Evolutionary conservation across 176 grass and related monocot species (phyloP).

Genomic region (Pontederia crassipes): DNA sequence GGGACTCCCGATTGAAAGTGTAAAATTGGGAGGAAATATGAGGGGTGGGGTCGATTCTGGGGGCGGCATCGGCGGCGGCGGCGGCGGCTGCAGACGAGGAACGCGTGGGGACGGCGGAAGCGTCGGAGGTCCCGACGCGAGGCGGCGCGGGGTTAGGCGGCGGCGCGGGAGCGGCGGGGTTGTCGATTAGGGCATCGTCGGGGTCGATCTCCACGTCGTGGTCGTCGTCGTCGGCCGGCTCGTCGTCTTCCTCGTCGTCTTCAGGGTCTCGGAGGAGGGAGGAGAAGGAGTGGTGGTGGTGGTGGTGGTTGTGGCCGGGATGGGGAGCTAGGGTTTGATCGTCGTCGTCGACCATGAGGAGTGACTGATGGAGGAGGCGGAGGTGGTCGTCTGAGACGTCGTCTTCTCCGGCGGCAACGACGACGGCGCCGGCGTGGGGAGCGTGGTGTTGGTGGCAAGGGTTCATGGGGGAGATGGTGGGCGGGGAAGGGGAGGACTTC

Average conservation of each 20-base stretch:
- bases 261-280: constrained; percentile 18
- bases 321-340: constrained; percentile 39
- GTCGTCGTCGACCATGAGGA: constrained; percentile 24
- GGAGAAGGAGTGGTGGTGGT: constrained; percentile 27
- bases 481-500: constrained; percentile 7
- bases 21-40: constrained; percentile 98
- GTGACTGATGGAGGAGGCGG: constrained; percentile 17
- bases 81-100: constrained; percentile 3
- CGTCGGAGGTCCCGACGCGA: constrained; percentile 10
- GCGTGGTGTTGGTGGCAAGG: constrained; percentile 30
- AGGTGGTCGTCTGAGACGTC: background rate
- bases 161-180: constrained; percentile 4
- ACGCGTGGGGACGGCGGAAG: constrained; percentile 13
- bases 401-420: too few species aligned
- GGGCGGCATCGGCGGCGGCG: constrained; percentile 6
- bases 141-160: constrained; percentile 4
- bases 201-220: constrained; percentile 10
- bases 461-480: constrained; percentile 17
- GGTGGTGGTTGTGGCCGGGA: constrained; percentile 19
- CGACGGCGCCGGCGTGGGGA: constrained; percentile 25
- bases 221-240: constrained; percentile 7
- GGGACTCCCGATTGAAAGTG: constrained; percentile 72
- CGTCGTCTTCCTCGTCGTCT: constrained; percentile 26
- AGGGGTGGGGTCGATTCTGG: constrained; percentile 53
- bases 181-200: constrained; percentile 17